phyloP scores from a whole-genome alignment of 2,329 filamentous ascomycete genomes.

The Diaporthe humulicola region DNA sequence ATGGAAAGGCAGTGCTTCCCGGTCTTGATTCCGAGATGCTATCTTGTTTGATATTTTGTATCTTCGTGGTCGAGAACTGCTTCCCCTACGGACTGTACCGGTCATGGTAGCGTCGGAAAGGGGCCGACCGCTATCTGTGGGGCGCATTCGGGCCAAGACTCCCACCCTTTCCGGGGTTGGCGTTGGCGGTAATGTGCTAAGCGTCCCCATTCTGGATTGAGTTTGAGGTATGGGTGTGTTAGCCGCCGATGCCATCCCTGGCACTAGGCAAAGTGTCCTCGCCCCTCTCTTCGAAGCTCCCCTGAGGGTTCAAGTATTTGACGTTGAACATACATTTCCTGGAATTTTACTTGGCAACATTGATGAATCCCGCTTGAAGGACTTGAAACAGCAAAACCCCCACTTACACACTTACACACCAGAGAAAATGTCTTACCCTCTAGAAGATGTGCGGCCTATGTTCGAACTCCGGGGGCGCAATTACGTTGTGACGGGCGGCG shows the following conservation, averaged over 20 bases:
- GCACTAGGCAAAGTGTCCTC: neutral
- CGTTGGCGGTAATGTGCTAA: neutral
- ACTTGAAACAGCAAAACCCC: neutral
- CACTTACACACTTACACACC: neutral
- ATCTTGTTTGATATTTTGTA: neutral
- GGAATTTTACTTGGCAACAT: neutral
- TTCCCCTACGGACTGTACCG: neutral
- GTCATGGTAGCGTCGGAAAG: neutral
- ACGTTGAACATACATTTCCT: neutral
- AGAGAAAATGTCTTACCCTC: constrained; percentile 35
- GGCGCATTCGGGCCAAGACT: neutral
- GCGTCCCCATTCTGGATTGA: neutral
- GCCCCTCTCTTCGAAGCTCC: neutral
- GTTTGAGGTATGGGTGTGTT: constrained; percentile 10
- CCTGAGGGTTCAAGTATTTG: neutral
- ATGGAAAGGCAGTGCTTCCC: neutral
- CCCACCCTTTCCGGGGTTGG: neutral
- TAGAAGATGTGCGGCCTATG: constrained; percentile 46
- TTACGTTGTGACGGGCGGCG: constrained; percentile 56
- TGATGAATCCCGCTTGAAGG: neutral
- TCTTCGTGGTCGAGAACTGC: neutral
- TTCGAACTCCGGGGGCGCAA: constrained; percentile 52
- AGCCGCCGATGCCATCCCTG: constrained; percentile 8
- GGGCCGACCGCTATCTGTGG: neutral
- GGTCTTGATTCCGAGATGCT: neutral